Base-by-base conservation (phyloP, 768 basidiomycete genomes). In the Boletus tomentosulus region DNA sequence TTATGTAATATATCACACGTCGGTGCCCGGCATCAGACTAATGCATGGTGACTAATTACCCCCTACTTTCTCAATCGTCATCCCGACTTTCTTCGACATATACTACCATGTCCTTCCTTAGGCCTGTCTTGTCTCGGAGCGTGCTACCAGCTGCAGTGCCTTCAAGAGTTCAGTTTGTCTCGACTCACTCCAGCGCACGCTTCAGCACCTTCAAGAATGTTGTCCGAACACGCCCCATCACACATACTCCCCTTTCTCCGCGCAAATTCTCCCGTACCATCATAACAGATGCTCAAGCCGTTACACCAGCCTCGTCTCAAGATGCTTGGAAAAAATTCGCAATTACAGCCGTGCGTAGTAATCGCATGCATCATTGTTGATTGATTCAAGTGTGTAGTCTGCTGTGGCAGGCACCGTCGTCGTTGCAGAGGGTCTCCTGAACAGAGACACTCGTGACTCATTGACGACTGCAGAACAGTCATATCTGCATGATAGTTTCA, bases 401-500 rank as follows among this genome's bases (percentile, higher is more conserved):
- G 82, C 85, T 31, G 85, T 92, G 37, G 89, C 84, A 35, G 87
- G 86, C 9, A 80, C 84, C 9, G 77, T 87, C 25, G 70, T 92
- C 35, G 74, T 81, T 4, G 73, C 84, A 25, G 79, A 90, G 58
- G 77, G 73, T 2, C 74, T 87, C 35, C 73, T 93, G 62, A 93
- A 93, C 63, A 78, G 89, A 55, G 89, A 92, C 57, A 92, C 88
- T 0, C 77, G 88, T 38, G 89, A 87, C 42, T 71, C 80, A 4
- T 74, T 92, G 27, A 80, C 82, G 37, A 51, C 67, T 0, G 75
- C 76, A 0, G 90, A 93, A 69, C 83, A 77, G 53, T 80, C 80
- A 11, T 82, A 87, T 63, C 75, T 93, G 4, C 81, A 93, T 61
- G 83, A 85, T 37, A 85, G 80, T 52, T 93, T 92, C 77, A 84